phyloP scores from a whole-genome alignment of 1,139 yeast genomes.

The Eremothecium gossypii region DNA sequence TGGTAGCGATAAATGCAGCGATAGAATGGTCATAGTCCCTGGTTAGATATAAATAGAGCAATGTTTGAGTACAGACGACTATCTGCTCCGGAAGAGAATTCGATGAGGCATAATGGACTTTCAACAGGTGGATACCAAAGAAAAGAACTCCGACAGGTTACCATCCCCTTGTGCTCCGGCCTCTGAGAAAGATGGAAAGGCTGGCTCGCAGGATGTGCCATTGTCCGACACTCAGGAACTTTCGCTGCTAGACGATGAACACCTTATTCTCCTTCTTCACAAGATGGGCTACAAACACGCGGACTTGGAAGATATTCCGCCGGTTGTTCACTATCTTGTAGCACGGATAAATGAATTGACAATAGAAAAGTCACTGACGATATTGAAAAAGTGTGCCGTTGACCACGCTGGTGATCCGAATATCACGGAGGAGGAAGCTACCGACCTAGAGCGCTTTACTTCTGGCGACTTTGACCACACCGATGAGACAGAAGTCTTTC shows the following conservation, averaged over 20 bases:
- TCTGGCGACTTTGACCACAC: slow-evolving; percentile 15
- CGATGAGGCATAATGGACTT: no score
- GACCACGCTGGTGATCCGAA: slow-evolving; percentile 44
- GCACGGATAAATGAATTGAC: slow-evolving; percentile 34
- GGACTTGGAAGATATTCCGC: slow-evolving; percentile 11
- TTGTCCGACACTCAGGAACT: no score
- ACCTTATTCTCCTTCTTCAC: slow-evolving; percentile 8
- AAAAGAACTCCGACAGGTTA: no score
- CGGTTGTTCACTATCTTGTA: slow-evolving; percentile 32
- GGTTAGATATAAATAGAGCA: no score
- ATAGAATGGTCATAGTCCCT: no score
- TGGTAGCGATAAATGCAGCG: no score
- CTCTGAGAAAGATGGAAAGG: no score
- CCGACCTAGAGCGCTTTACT: slow-evolving; percentile 24
- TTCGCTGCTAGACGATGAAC: slow-evolving; percentile 1
- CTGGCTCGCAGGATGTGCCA: no score
- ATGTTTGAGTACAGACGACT: no score
- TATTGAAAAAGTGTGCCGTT: slow-evolving; percentile 34
- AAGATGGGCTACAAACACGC: slow-evolving; percentile 26
- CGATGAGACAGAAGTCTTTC: slow-evolving; percentile 23
- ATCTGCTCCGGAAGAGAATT: no score
- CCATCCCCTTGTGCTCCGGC: no score
- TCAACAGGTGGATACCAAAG: no score
- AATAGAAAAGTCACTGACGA: slow-evolving; percentile 35
- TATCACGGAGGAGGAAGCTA: slow-evolving; percentile 35